Percentiles rank a stretch among this genome's conserved stretches.
phyloP scores from a whole-genome alignment of 371 early-diverging fungal species.

The Zopfochytrium polystomum region DNA sequence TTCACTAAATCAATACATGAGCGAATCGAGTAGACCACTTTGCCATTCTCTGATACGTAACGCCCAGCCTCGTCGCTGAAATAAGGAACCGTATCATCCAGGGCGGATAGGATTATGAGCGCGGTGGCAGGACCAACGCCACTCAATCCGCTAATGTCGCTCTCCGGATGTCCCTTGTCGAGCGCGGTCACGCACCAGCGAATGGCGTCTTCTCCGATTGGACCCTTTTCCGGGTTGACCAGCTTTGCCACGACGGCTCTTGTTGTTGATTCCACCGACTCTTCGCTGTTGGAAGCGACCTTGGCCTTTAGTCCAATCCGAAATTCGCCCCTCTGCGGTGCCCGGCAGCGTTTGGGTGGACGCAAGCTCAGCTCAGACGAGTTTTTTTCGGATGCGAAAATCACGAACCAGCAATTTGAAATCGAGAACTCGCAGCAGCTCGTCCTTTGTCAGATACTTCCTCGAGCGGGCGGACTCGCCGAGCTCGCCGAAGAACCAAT shows the following conservation, averaged over 20 bases:
- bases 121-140: slow-evolving; percentile 4
- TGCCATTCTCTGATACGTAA: background rate
- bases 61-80: slow-evolving; percentile 5
- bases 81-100: background rate
- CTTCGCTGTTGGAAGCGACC: background rate
- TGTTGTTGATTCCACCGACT: background rate
- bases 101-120: background rate
- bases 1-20: background rate
- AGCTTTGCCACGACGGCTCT: background rate
- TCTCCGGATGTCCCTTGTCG: background rate
- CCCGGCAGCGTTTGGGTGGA: background rate
- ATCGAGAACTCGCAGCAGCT: background rate
- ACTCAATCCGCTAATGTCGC: background rate
- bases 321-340: slow-evolving; percentile 1
- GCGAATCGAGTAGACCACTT: background rate
- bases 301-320: background rate
- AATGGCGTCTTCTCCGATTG: background rate
- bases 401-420: background rate
- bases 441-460: background rate
- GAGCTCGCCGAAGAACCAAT: background rate
- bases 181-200: background rate
- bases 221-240: background rate
- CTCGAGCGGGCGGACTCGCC: background rate
- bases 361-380: background rate
- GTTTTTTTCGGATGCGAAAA: too few species aligned